Evolutionary conservation across 352 stramenopile genomes (phyloP), one percentile per base, ranked within the genome.

Genomic region (Phytophthora hybrid): DNA sequence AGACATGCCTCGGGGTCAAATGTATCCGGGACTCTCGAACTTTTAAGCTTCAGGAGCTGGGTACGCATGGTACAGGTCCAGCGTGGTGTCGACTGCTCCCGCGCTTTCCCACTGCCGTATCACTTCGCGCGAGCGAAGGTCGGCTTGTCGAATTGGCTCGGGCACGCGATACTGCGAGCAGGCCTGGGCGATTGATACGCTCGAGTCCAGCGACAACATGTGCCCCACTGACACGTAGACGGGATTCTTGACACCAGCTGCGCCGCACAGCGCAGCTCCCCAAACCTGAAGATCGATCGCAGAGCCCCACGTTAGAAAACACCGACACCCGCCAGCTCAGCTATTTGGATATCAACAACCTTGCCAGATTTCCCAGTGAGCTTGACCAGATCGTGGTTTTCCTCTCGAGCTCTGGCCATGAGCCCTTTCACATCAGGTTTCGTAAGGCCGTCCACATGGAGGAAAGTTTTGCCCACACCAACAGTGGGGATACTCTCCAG

Each of bases 391-490:
- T 82, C 67, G 26, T 78, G 64, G 11, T 69, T 62, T 2, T 78
- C 64, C 19, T 65, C 62, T 53, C 82, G 79, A 14, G 81, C 85
- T 34, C 78, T 76, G 14, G 71, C 41, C 79, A 96, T 87, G 7
- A 85, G 60, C 18, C 62, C 53, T 70, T 88, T 90, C 37, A 93
- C 85, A 54, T 87, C 79, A 8, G 73, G 44, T 44, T 93, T 94
- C 4, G 93, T 95, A 34, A 96, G 84, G 13, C 93, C 91, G 62
- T 97, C 92, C 16, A 97, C 83, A 60, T 97, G 89, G 23, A 98
- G 83, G 66, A 98, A 97, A 4, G 86, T 96, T 73, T 97, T 97
- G 39, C 88, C 89, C 11, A 98, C 85, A 6, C 97, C 96, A 54
- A 99, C 92, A 1, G 93, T 98, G 4, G 92, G 91, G 53, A 98